Conservation (phyloP, 1,284 basidiomycete genomes). For the Meira miltonrushii region DNA sequence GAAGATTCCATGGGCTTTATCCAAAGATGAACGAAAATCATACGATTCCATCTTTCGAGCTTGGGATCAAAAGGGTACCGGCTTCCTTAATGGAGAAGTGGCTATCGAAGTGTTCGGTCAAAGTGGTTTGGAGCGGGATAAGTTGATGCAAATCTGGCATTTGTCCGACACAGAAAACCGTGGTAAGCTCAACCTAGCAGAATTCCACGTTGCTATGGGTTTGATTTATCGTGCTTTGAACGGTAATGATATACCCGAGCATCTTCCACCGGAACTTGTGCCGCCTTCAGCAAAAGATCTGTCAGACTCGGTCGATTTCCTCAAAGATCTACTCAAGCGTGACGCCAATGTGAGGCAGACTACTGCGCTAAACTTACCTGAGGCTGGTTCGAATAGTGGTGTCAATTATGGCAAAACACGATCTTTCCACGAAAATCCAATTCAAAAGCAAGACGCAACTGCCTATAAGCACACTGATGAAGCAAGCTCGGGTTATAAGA, state of each 20-base stretch:
- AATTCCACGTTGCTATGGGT: conserved; percentile 99
- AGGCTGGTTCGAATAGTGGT: conserved; percentile 47
- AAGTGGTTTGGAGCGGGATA: conserved; percentile 80
- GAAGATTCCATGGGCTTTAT: conserved; percentile 80
- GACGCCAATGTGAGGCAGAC: conserved; percentile 59
- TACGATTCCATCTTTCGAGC: conserved; percentile 95
- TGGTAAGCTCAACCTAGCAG: conserved; percentile 67
- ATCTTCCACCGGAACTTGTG: conserved; percentile 79
- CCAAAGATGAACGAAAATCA: conserved; percentile 87
- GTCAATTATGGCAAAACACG: conserved; percentile 61
- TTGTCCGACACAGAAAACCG: conserved; percentile 48
- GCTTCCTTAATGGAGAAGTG: conserved; percentile 80
- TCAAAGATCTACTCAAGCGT: conserved; percentile 83
- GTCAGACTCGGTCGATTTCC: conserved; percentile 81
- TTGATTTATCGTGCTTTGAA: conserved; percentile 80
- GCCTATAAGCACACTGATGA: conserved; percentile 80
- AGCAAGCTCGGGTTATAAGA: conserved; percentile 65
- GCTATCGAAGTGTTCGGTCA: conserved; percentile 93
- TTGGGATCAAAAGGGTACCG: conserved; percentile 79
- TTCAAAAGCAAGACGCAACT: conserved; percentile 73
- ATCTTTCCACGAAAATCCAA: conserved; percentile 61
- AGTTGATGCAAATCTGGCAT: conserved; percentile 86
- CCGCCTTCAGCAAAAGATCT: conserved; percentile 90
- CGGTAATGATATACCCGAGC: conserved; percentile 82
- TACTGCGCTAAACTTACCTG: conserved; percentile 53